Evolutionary conservation across 164 flowering plant species (phyloP), one percentile per base, ranked within the genome.

Genomic region (Litsea cubeba): DNA sequence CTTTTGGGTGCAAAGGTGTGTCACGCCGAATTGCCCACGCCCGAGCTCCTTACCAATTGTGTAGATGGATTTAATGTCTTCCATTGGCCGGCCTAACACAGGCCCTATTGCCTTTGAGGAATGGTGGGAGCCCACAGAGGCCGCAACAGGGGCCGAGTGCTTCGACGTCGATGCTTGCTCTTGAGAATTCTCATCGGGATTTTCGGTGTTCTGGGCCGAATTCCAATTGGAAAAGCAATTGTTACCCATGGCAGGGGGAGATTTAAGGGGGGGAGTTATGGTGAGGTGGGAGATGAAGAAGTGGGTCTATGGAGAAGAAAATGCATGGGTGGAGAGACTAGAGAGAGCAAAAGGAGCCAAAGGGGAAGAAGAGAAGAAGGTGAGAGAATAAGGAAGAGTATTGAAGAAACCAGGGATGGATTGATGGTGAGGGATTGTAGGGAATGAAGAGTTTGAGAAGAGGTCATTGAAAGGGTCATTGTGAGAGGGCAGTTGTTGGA

Each of bases 11-110:
- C 83, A 81, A 5, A 74, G 65, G 46, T 74, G 78, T 26, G 85
- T 83, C 3, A 78, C 78, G 0, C 85, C 85, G 32, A 83, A 83
- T 50, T 83, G 85, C 22, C 85, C 85, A 24, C 82, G 82, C 1
- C 85, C 85, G 7, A 83, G 78, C 69, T 83, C 82, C 74, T 78
- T 72, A 26, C 85, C 85, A 20, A 80, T 72, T 46, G 74, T 74
- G 72, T 78, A 83, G 2, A 66, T 46, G 18, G 75, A 32, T 7
- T 54, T 28, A 66, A 76, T 50, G 25, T 76, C 79, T 54, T 71
- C 79, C 79, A 76, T 71, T 2, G 79, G 79, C 24, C 72, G 75
- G 71, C 75, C 75, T 3, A 71, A 25, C 15, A 76, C 79, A 8
- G 67, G 66, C 8, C 75, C 71, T 6, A 72, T 17, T 5, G 70